Percentiles rank a stretch among this genome's conserved stretches.
These are phyloP conservation scores for Falciphora oryzae DNA, from an alignment of 2,329 filamentous ascomycete genomes.

Conservation along the genomic window DNA sequence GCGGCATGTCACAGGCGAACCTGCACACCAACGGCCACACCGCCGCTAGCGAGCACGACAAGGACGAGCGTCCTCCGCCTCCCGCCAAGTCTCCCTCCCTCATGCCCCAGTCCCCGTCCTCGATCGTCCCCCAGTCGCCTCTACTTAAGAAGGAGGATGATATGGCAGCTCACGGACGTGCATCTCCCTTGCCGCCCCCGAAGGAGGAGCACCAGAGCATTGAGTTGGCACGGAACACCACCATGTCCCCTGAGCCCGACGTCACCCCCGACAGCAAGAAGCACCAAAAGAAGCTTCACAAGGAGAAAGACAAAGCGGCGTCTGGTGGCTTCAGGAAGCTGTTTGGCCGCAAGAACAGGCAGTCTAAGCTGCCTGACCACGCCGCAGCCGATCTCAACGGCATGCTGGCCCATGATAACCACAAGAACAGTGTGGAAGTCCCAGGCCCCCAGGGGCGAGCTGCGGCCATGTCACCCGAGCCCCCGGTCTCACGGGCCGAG, in stretches of 20 bases:
- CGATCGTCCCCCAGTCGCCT: conserved; percentile 13
- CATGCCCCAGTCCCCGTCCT: conserved; percentile 23
- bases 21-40: conserved; percentile 34
- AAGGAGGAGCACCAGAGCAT: conserved; percentile 29
- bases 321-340: conserved; percentile 56
- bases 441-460: conserved; percentile 6
- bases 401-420: conserved; percentile 34
- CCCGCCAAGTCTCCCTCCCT: conserved; percentile 34
- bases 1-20: conserved; percentile 48
- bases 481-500: conserved; percentile 16
- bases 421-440: background rate
- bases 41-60: conserved; percentile 28
- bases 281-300: conserved; percentile 49
- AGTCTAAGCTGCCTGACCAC: conserved; percentile 51
- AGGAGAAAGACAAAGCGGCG: conserved; percentile 26
- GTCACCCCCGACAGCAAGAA: conserved; percentile 41
- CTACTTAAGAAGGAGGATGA: conserved; percentile 32
- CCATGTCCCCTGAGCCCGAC: conserved; percentile 34
- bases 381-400: conserved; percentile 44
- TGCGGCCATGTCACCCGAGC: conserved; percentile 18
- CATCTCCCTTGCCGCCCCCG: conserved; percentile 26
- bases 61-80: conserved; percentile 4
- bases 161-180: conserved; percentile 14
- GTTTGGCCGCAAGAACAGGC: conserved; percentile 55
- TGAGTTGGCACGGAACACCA: conserved; percentile 30